Percentiles rank a stretch among this genome's conserved stretches.
phyloP scores from a whole-genome alignment of 169 alveolate species.

The Pseudocohnilembus persalinus region DNA sequence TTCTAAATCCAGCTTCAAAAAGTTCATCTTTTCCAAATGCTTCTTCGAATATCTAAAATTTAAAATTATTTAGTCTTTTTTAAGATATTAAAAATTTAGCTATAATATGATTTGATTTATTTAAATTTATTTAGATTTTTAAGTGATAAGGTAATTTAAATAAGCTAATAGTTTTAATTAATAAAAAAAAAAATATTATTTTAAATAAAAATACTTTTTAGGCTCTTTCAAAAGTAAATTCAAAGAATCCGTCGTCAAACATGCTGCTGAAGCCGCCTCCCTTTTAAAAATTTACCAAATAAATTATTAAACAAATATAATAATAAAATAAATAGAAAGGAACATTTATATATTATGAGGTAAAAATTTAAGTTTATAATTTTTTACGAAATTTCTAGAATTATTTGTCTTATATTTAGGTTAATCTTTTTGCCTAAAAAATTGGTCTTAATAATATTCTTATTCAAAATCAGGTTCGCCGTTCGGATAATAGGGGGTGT shows the following conservation, averaged over 20 bases:
- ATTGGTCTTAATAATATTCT: constrained; percentile 25
- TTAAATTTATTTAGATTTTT: no score
- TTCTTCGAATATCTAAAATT: background rate
- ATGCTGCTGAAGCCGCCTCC: constrained; percentile 31
- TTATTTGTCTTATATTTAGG: background rate
- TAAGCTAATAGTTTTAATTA: no score
- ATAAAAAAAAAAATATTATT: no score
- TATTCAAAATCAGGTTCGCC: constrained; percentile 23
- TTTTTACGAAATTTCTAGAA: background rate
- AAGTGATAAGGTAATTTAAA: no score
- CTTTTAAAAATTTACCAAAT: no score
- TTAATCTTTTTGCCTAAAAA: background rate
- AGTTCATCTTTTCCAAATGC: background rate
- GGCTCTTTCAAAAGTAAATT: constrained; percentile 56
- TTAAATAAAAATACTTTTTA: no score
- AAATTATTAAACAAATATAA: no score
- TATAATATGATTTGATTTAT: no score
- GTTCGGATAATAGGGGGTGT: constrained; percentile 26
- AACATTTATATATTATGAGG: background rate
- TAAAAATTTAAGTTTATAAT: no score
- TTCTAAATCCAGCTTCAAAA: background rate
- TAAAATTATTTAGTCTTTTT: no score
- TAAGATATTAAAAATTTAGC: no score
- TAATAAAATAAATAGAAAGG: background rate
- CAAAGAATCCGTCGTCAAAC: constrained; percentile 40